Conservation (phyloP, 2,329 filamentous ascomycete species). For the Sporothrix protearum region DNA sequence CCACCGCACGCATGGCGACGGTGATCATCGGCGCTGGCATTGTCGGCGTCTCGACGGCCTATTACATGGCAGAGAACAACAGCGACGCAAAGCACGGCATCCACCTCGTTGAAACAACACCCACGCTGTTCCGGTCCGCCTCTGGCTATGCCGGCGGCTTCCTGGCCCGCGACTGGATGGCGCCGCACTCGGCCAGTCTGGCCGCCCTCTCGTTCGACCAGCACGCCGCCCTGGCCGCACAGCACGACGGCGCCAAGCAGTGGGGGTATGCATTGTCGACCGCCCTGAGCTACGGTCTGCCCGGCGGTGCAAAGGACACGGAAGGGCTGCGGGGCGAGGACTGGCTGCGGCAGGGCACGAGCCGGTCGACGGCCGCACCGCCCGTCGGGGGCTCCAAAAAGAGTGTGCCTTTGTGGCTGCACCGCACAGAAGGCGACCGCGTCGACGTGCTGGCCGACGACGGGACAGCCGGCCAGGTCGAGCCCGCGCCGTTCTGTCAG, state of each 20-base stretch:
- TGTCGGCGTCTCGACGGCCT: conserved; percentile 67
- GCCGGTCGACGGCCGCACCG: conserved; percentile 36
- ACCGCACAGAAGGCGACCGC: conserved; percentile 49
- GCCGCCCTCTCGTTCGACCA: conserved; percentile 66
- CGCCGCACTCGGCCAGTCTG: conserved; percentile 50
- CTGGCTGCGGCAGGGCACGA: conserved; percentile 53
- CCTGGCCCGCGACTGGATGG: conserved; percentile 70
- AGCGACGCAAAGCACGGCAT: conserved; percentile 34
- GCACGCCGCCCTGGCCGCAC: conserved; percentile 60
- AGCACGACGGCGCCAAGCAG: conserved; percentile 52
- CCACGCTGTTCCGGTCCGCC: conserved; percentile 65
- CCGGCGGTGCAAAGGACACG: not conserved
- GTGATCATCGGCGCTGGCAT: conserved; percentile 68
- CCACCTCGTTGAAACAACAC: conserved; percentile 47
- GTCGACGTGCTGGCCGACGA: conserved; percentile 61
- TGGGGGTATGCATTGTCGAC: conserved; percentile 54
- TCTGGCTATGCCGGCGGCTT: conserved; percentile 74
- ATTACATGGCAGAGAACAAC: conserved; percentile 60
- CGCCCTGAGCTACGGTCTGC: conserved; percentile 49
- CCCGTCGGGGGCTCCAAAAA: not conserved
- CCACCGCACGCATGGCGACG: conserved; percentile 45
- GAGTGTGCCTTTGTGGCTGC: conserved; percentile 55
- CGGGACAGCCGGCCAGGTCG: conserved; percentile 63
- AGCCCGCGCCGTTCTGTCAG: conserved; percentile 62
- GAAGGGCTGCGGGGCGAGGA: conserved; percentile 48